phyloP scores from a whole-genome alignment of 2,329 filamentous ascomycete genomes.

The Diaporthe sp. region DNA sequence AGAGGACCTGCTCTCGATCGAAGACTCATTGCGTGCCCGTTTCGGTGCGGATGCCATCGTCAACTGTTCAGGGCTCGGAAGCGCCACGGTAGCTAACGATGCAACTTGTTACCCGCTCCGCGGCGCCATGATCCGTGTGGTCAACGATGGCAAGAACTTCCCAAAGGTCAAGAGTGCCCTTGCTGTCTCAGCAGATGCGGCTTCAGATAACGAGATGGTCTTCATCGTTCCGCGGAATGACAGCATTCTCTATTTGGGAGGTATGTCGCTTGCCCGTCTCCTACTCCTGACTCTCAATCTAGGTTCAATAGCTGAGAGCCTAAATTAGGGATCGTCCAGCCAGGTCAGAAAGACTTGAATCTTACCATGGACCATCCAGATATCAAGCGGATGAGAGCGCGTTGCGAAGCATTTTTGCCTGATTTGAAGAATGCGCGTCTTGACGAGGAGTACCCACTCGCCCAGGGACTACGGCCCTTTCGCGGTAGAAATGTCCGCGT shows the following conservation, averaged over 20 bases:
- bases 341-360: background rate
- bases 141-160: constrained; percentile 6
- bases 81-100: background rate
- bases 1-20: background rate
- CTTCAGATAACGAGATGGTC: constrained; percentile 4
- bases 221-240: constrained; percentile 16
- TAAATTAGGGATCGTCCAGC: background rate
- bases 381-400: constrained; percentile 8
- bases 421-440: constrained; percentile 12
- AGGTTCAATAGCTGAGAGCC: background rate
- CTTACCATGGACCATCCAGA: background rate
- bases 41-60: constrained; percentile 3
- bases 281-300: too few species aligned
- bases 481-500: constrained; percentile 20
- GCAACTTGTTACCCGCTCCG: constrained; percentile 12
- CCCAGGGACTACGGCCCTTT: constrained; percentile 11
- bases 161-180: background rate
- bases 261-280: background rate
- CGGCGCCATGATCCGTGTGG: constrained; percentile 21
- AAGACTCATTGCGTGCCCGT: background rate
- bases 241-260: constrained; percentile 7
- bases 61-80: constrained; percentile 7
- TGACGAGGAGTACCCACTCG: constrained; percentile 15
- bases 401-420: constrained; percentile 3
- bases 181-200: constrained; percentile 5